Evolutionary conservation across 2,329 filamentous ascomycete species (phyloP), one percentile per base, ranked within the genome.

Genomic region (Colletotrichum melonis): DNA sequence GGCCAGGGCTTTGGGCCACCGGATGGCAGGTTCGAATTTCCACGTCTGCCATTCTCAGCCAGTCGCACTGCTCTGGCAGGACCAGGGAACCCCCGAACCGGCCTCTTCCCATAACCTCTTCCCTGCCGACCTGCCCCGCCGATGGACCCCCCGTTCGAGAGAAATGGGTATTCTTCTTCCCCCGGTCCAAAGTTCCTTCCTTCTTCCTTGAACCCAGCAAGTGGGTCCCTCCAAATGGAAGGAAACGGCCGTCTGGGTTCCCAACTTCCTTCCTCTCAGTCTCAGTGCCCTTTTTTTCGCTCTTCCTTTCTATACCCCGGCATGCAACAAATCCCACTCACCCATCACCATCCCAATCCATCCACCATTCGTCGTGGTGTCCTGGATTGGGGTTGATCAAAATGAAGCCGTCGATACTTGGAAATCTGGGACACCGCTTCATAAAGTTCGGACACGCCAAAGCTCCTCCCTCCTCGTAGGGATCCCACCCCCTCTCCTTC

Each of bases 21-120:
- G 60, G 56, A 73, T 71, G 67, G 67, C 35, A 66, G 67, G 60
- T 62, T 71, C 60, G 67, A 71, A 73, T 71, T 62, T 70, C 60
- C 55, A 69, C 32, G 60, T 35, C 56, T 70, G 67, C 60, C 19
- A 14, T 57, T 65, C 49, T 57, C 60, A 73, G 60, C 71, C 71
- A 70, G 71, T 71, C 56, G 56, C 49, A 22, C 56, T 35, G 30
- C 38, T 35, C 55, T 24, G 11, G 30, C 14, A 32, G 30, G 68
- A 49, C 66, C 59, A 69, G 58, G 65, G 42, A 54, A 3, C 58
- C 64, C 64, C 52, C 69, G 57, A 72, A 52, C 64, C 57, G 69
- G 69, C 32, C 57, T 22, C 66, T 69, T 72, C 54, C 24, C 65
- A 28, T 5, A 38, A 12, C 38, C 28, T 28, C 55, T 55, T 71